Evolutionary conservation across 2,329 filamentous ascomycete genomes (phyloP).

Genomic region (Hyphodiscus sp.): DNA sequence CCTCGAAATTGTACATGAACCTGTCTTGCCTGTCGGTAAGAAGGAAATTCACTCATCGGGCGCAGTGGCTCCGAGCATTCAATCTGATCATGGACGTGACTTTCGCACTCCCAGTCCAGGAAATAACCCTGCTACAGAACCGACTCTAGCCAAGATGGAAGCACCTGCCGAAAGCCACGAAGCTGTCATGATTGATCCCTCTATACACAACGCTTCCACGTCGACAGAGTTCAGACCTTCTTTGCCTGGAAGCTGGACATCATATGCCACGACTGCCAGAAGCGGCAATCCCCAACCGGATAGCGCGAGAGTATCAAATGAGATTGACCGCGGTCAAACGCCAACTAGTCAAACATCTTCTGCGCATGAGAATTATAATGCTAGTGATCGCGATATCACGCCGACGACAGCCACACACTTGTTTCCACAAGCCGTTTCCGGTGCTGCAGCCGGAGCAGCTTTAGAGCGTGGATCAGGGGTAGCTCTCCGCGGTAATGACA

Average conservation of each 20-base stretch:
- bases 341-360: neutral
- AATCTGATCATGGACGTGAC: conserved; percentile 49
- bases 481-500: conserved; percentile 33
- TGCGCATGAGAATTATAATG: neutral
- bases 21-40: conserved; percentile 13
- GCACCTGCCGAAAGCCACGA: conserved; percentile 36
- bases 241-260: conserved; percentile 28
- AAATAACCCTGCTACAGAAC: conserved; percentile 55
- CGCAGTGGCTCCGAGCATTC: conserved; percentile 32
- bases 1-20: conserved; percentile 41
- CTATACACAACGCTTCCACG: conserved; percentile 11
- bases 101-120: conserved; percentile 51
- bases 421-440: conserved; percentile 13
- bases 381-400: conserved; percentile 18
- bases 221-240: conserved; percentile 20
- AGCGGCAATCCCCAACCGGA: conserved; percentile 11
- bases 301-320: neutral
- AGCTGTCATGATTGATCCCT: conserved; percentile 37
- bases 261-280: conserved; percentile 23
- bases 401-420: conserved; percentile 21
- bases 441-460: conserved; percentile 29
- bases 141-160: conserved; percentile 40
- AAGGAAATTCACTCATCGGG: neutral
- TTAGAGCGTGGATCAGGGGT: conserved; percentile 40
- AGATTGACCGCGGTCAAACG: neutral